phyloP scores from a whole-genome alignment of 768 basidiomycete species.

The Lactarius hengduanensis region DNA sequence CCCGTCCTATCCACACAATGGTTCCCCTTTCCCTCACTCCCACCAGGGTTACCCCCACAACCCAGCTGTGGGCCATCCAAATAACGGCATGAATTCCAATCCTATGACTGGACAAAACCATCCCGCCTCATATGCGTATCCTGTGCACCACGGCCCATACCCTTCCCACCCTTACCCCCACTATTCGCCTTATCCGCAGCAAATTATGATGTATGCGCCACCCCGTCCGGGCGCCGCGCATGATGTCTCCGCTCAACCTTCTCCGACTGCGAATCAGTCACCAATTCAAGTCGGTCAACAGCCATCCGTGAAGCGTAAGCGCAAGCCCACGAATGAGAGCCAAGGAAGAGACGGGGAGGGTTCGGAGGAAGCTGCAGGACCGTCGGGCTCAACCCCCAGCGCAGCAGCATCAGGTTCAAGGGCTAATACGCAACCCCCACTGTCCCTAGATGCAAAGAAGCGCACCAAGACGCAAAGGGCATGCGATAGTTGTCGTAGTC shows the following conservation, averaged over 20 bases:
- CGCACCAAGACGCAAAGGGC: constrained; percentile 91
- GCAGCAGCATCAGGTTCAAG: constrained; percentile 32
- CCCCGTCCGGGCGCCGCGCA: constrained; percentile 41
- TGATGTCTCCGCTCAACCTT: constrained; percentile 36
- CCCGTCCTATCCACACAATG: constrained; percentile 62
- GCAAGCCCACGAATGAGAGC: constrained; percentile 39
- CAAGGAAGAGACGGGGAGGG: constrained; percentile 38
- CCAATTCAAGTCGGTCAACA: constrained; percentile 22
- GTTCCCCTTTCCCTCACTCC: constrained; percentile 48
- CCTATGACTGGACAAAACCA: constrained; percentile 45
- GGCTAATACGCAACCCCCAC: constrained; percentile 28
- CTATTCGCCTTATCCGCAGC: constrained; percentile 52
- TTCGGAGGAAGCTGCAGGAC: constrained; percentile 60
- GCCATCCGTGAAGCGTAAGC: constrained; percentile 58
- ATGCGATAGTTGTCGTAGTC: constrained; percentile 86
- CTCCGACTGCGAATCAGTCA: constrained; percentile 36
- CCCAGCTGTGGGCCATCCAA: constrained; percentile 35
- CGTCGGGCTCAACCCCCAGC: constrained; percentile 48
- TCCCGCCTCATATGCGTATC: constrained; percentile 47
- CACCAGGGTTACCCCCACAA: constrained; percentile 40
- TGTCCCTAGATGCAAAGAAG: constrained; percentile 68
- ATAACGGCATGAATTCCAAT: constrained; percentile 40
- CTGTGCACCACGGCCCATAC: constrained; percentile 34
- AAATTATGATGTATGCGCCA: constrained; percentile 68
- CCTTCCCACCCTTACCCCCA: constrained; percentile 40